A percentile compares a stretch with the other conserved stretches of the same genome.
Evolutionary conservation across 1,284 basidiomycete species (phyloP).

Genomic region (Wallemia mellicola): DNA sequence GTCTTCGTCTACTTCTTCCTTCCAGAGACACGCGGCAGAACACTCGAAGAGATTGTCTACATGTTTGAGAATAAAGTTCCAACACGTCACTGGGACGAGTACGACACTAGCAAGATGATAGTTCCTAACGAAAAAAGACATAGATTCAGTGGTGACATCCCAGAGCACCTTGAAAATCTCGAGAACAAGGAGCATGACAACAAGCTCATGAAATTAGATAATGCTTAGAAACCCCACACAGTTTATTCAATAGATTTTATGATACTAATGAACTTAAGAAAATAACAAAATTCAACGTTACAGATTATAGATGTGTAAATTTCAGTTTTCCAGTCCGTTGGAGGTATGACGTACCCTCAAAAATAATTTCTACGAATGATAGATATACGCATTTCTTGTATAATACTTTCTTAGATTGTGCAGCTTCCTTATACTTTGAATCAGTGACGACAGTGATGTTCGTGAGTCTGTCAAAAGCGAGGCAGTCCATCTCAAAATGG

Average conservation of each 20-base stretch:
- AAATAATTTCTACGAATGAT: no score
- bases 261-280: background rate
- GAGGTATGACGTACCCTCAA: no score
- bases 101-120: conserved; percentile 9
- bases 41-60: conserved; percentile 12
- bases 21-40: conserved; percentile 14
- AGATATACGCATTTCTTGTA: no score
- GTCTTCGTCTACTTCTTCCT: conserved; percentile 20
- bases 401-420: no score
- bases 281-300: background rate
- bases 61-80: conserved; percentile 12
- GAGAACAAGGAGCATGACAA: background rate
- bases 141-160: background rate
- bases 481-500: no score
- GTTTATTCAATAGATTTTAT: background rate
- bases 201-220: background rate
- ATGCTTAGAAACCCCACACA: background rate
- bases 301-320: background rate
- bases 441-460: no score
- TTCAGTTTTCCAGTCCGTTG: no score
- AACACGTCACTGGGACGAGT: conserved; percentile 13
- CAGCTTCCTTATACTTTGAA: no score
- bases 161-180: background rate
- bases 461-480: no score
- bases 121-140: background rate